Base-by-base conservation (phyloP, 169 alveolate genomes). In the Eimeria sp. region DNA sequence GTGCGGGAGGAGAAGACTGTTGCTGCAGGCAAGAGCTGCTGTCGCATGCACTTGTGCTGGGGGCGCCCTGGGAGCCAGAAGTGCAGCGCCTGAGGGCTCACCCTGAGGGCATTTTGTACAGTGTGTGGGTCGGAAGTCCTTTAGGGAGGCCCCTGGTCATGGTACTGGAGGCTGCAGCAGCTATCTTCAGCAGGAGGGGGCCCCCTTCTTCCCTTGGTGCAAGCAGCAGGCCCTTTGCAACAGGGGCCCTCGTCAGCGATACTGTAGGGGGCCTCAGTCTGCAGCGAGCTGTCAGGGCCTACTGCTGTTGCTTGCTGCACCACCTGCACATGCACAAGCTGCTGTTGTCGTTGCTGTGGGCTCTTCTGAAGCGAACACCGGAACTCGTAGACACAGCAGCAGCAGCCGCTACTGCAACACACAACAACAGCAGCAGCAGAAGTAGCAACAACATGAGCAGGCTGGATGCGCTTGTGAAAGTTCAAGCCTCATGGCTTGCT, bases 281-380 rank as follows among this genome's bases (percentile, higher is more conserved):
- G 43, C 43, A 73, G 49, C 75, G 3, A 58, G 96, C 96, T 9
- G 57, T 93, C 40, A 45, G 40, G 80, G 96, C 93, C 67, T 93
- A 93, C 88, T 87, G 93, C 94, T 93, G 96, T 70, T 93, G 96
- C 80, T 34, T 93, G 70, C 40, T 93, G 45, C 89, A 82, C 30
- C 96, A 93, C 89, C 96, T 93, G 51, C 82, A 67, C 70, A 93
- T 93, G 96, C 76, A 83, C 63, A 20, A 91, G 75, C n/a, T 80
- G 63, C 75, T 83, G 43, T 63, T 93, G 40, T 10, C 80, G 47
- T 73, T 83, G 88, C 61, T 93, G 80, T 82, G 18, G 45, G 67
- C 45, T 1, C 86, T 92, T 3, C 61, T 92, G 58, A 13, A 61
- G 58, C 73, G 86, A 13, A 76, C 43, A 11, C 96, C 94, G 7